Evolutionary conservation across 2,329 filamentous ascomycete species (phyloP).

Genomic region (Taxawa tesnikishii): DNA sequence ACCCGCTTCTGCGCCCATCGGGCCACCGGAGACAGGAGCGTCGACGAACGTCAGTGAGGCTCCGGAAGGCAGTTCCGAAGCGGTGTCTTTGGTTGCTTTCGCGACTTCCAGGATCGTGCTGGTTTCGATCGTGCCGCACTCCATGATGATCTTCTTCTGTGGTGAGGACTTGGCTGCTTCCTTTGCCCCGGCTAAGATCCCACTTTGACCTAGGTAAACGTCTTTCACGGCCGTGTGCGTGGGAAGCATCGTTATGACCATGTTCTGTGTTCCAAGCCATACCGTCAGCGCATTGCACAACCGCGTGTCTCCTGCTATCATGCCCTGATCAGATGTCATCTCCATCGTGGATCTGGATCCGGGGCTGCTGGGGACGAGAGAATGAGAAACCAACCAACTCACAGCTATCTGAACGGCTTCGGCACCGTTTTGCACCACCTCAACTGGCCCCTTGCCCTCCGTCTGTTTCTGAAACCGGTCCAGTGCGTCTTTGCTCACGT

Average conservation of each 20-base stretch:
- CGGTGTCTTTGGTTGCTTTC: conserved; percentile 5
- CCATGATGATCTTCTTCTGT: conserved; percentile 10
- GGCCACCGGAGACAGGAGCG: conserved; percentile 25
- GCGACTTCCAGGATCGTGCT: conserved; percentile 9
- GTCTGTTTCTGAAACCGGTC: conserved; percentile 25
- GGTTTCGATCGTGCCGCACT: conserved; percentile 13
- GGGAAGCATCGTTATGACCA: conserved; percentile 30
- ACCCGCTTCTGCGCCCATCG: conserved; percentile 21
- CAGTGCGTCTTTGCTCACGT: conserved; percentile 25
- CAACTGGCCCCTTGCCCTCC: conserved; percentile 21
- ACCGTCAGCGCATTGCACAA: too few species aligned
- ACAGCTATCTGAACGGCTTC: conserved; percentile 25
- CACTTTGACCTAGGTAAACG: conserved; percentile 24
- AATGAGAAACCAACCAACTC: conserved; percentile 8
- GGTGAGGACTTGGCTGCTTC: conserved; percentile 7
- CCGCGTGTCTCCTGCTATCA: too few species aligned
- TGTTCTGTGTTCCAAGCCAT: conserved; percentile 20
- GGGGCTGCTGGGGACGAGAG: too few species aligned
- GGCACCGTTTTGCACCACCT: conserved; percentile 23
- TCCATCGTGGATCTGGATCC: too few species aligned
- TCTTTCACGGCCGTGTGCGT: conserved; percentile 22
- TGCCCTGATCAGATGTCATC: too few species aligned
- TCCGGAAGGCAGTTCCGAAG: conserved; percentile 1
- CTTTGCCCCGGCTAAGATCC: conserved; percentile 19
- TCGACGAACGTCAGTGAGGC: conserved; percentile 18